phyloP scores from a whole-genome alignment of 169 alveolate species.

The Cryptosporidium sp. region DNA sequence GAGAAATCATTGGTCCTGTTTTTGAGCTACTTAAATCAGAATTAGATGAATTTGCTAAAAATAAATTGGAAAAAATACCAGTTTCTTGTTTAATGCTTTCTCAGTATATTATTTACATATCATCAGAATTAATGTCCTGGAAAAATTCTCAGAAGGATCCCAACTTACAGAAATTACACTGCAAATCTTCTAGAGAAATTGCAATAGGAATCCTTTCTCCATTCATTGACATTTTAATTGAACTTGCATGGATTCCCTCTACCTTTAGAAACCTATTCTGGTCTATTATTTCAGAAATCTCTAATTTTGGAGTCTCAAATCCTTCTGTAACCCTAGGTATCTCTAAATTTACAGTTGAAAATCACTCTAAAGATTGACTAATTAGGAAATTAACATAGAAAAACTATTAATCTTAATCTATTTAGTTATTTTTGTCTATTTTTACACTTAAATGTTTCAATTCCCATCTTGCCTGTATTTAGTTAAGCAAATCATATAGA shows the following conservation, averaged over 20 bases:
- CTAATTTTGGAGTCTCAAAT: slow-evolving; percentile 47
- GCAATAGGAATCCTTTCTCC: slow-evolving; percentile 56
- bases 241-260: slow-evolving; percentile 63
- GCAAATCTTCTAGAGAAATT: slow-evolving; percentile 52
- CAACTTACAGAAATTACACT: not conserved
- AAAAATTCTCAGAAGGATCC: not conserved
- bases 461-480: not conserved
- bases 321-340: slow-evolving; percentile 51
- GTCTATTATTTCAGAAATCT: slow-evolving; percentile 69
- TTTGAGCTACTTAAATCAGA: slow-evolving; percentile 41
- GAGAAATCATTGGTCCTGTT: slow-evolving; percentile 65
- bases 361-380: not conserved
- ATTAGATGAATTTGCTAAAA: slow-evolving; percentile 8
- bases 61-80: slow-evolving; percentile 2
- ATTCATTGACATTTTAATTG: slow-evolving; percentile 47
- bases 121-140: slow-evolving; percentile 65
- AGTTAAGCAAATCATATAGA: not conserved
- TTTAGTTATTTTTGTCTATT: not conserved
- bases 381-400: slow-evolving; percentile 1
- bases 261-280: slow-evolving; percentile 44
- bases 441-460: not conserved
- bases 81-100: slow-evolving; percentile 56
- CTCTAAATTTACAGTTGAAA: slow-evolving; percentile 11
- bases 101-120: slow-evolving; percentile 50
- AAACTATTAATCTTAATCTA: not conserved